These are phyloP conservation scores for Davidsoniella australis DNA, from an alignment of 2,329 filamentous ascomycete species.

Conservation along the genomic window DNA sequence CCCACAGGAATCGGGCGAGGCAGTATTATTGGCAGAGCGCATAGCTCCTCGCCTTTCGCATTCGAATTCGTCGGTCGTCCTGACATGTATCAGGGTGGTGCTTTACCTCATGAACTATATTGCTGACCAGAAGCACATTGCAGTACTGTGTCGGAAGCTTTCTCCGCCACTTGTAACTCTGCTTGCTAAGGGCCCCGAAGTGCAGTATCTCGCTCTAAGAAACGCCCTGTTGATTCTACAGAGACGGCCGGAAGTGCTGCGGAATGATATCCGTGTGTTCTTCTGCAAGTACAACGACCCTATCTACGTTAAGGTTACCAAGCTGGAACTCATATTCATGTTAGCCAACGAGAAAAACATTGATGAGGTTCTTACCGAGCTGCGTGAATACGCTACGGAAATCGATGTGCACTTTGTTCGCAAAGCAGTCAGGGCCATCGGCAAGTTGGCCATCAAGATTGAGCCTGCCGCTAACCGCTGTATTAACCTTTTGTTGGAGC, in stretches of 20 bases:
- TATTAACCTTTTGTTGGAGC: conserved; percentile 79
- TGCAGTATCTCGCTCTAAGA: conserved; percentile 89
- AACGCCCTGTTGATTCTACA: conserved; percentile 92
- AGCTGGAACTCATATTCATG: conserved; percentile 98
- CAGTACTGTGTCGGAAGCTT: conserved; percentile 73
- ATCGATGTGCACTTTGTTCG: conserved; percentile 98
- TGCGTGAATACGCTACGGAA: conserved; percentile 92
- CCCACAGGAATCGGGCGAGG: conserved; percentile 77
- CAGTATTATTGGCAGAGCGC: conserved; percentile 75
- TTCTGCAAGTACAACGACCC: conserved; percentile 99
- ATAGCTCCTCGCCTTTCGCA: conserved; percentile 93
- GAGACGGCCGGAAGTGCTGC: conserved; percentile 75
- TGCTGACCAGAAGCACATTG: conserved; percentile 73
- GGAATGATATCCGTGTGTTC: conserved; percentile 95
- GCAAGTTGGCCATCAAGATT: conserved; percentile 97
- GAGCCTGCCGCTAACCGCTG: conserved; percentile 81
- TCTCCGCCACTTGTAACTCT: conserved; percentile 90
- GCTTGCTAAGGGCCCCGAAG: conserved; percentile 87
- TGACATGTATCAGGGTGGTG: conserved; percentile 91
- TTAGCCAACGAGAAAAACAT: conserved; percentile 91
- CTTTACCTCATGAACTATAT: conserved; percentile 99
- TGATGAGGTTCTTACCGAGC: conserved; percentile 79
- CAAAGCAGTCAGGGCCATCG: conserved; percentile 92
- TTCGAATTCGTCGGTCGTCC: conserved; percentile 87
- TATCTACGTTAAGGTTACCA: conserved; percentile 98